These are phyloP conservation scores for Claviceps pazoutovae DNA, from an alignment of 2,329 filamentous ascomycete species.

Conservation along the genomic window DNA sequence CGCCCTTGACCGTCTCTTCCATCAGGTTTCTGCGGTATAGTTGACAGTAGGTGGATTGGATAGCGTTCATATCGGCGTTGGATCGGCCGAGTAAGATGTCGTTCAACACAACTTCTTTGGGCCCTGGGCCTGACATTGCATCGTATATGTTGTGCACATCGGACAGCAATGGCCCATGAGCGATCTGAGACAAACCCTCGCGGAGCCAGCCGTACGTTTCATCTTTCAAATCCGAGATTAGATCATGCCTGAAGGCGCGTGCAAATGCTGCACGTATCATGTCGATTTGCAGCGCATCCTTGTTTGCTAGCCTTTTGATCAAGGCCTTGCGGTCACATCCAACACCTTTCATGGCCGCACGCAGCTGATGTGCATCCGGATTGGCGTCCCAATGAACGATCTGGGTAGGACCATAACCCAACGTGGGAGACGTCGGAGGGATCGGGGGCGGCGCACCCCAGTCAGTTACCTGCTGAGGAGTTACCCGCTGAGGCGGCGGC, in stretches of 20 bases:
- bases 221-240: constrained; percentile 61
- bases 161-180: constrained; percentile 63
- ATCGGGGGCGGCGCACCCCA: constrained; percentile 28
- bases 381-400: constrained; percentile 55
- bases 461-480: constrained; percentile 8
- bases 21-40: constrained; percentile 48
- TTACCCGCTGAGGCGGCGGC: constrained; percentile 18
- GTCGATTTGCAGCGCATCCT: constrained; percentile 67
- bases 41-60: constrained; percentile 64
- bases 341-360: constrained; percentile 83
- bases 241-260: constrained; percentile 47
- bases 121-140: constrained; percentile 67
- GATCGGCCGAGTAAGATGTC: constrained; percentile 71
- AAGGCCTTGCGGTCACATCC: constrained; percentile 75
- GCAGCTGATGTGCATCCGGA: constrained; percentile 55
- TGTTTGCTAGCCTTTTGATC: constrained; percentile 53
- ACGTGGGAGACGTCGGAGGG: constrained; percentile 50
- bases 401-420: constrained; percentile 62
- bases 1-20: constrained; percentile 58
- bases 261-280: constrained; percentile 54
- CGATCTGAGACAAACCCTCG: constrained; percentile 58
- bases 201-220: constrained; percentile 67
- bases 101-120: constrained; percentile 74
- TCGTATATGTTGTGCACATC: constrained; percentile 59
- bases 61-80: constrained; percentile 78